A percentile compares a stretch with the other conserved stretches of the same genome.
phyloP scores from a whole-genome alignment of 306 rosid species.

The Fragaria vesca region DNA sequence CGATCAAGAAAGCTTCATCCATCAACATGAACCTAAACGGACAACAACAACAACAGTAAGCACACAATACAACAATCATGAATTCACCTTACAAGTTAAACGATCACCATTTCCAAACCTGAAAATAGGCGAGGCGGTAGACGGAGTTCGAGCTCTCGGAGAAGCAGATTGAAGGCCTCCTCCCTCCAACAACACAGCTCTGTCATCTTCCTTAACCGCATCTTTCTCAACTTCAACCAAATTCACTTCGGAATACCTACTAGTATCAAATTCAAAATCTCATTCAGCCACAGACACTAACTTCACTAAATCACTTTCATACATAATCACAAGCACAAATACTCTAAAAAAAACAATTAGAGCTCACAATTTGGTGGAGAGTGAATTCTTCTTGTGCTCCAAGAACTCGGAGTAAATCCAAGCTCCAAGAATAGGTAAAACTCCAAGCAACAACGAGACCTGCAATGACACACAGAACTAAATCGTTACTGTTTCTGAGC shows the following conservation, averaged over 20 bases:
- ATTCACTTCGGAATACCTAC: slow-evolving; percentile 68
- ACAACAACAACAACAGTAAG: slow-evolving; percentile 8
- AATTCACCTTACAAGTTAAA: slow-evolving; percentile 6
- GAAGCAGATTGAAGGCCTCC: slow-evolving; percentile 61
- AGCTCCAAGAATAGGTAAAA: slow-evolving; percentile 51
- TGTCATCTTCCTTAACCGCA: slow-evolving; percentile 70
- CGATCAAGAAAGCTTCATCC: slow-evolving; percentile 79
- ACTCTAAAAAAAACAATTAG: background rate
- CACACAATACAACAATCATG: slow-evolving; percentile 17
- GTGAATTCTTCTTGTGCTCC: slow-evolving; percentile 58
- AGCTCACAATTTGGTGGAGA: slow-evolving; percentile 72
- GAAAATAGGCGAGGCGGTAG: slow-evolving; percentile 49
- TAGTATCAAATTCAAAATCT: slow-evolving; percentile 24
- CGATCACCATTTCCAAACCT: slow-evolving; percentile 39
- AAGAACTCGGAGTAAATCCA: slow-evolving; percentile 85
- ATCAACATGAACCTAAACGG: slow-evolving; percentile 65
- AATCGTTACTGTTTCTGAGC: background rate
- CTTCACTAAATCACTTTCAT: background rate
- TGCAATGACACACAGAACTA: slow-evolving; percentile 16
- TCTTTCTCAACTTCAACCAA: slow-evolving; percentile 56
- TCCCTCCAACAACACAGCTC: slow-evolving; percentile 62
- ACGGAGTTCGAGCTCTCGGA: slow-evolving; percentile 52
- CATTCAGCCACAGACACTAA: slow-evolving; percentile 16
- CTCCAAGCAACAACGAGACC: slow-evolving; percentile 72
- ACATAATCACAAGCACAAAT: background rate